Percentiles rank a stretch among this genome's conserved stretches.
Evolutionary conservation across 2,329 filamentous ascomycete genomes (phyloP).

Genomic region (Whalleya microplaca): DNA sequence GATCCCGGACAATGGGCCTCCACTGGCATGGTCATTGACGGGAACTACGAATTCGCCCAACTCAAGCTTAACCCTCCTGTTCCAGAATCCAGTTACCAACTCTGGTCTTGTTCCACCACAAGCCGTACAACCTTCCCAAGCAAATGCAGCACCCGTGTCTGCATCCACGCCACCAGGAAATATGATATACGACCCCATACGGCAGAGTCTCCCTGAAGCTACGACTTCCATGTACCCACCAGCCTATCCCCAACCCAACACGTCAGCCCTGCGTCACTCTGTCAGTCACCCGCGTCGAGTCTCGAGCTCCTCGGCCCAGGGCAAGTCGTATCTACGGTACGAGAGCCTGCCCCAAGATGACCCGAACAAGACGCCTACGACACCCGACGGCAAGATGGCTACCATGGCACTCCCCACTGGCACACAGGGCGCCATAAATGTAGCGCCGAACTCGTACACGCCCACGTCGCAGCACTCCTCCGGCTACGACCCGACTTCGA

Average conservation of each 20-base stretch:
- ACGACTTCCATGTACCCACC: constrained; percentile 52
- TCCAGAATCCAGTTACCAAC: constrained; percentile 55
- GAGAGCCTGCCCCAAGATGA: constrained; percentile 37
- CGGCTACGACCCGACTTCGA: constrained; percentile 46
- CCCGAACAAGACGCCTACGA: constrained; percentile 35
- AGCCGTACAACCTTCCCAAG: constrained; percentile 10
- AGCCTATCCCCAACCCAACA: constrained; percentile 52
- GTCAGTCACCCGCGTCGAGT: constrained; percentile 34
- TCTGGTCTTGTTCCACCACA: constrained; percentile 23
- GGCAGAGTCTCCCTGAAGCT: constrained; percentile 56
- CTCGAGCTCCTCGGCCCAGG: constrained; percentile 24
- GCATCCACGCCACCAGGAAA: constrained; percentile 58
- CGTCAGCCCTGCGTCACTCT: constrained; percentile 52
- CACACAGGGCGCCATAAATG: constrained; percentile 23
- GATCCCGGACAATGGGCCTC: constrained; percentile 45
- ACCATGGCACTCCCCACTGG: constrained; percentile 27
- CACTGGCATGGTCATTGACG: constrained; percentile 84
- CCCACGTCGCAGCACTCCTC: constrained; percentile 47
- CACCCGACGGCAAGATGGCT: constrained; percentile 33
- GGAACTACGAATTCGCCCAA: constrained; percentile 85
- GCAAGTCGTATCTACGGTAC: constrained; percentile 34
- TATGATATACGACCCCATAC: constrained; percentile 64
- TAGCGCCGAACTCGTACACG: constrained; percentile 40
- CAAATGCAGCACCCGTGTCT: constrained; percentile 37
- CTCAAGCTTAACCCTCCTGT: constrained; percentile 81